A percentile compares a stretch with the other conserved stretches of the same genome.
These are phyloP conservation scores for Oxalis stricta DNA, from an alignment of 441 rosid genomes.

Conservation along the genomic window DNA sequence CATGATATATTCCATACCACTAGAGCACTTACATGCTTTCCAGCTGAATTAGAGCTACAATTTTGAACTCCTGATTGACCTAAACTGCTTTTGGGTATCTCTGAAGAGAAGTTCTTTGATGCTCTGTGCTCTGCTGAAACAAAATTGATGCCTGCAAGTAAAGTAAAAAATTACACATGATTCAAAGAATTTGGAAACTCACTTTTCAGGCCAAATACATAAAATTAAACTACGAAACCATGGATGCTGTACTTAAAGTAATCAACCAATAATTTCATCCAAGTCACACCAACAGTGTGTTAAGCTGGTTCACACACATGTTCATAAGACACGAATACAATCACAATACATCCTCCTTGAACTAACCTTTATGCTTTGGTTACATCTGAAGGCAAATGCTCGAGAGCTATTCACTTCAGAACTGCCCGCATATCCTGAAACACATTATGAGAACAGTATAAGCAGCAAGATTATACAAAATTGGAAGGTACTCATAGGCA, in stretches of 20 bases:
- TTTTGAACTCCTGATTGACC: conserved; percentile 8
- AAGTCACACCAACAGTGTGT: no score
- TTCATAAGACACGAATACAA: no score
- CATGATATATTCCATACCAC: conserved; percentile 2
- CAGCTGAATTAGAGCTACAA: background rate
- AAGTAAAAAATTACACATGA: background rate
- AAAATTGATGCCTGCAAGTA: conserved; percentile 12
- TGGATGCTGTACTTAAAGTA: no score
- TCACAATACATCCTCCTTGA: background rate
- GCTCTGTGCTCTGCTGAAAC: conserved; percentile 8
- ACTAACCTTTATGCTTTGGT: conserved; percentile 15
- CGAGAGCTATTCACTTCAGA: conserved; percentile 9
- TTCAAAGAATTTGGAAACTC: background rate
- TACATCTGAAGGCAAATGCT: conserved; percentile 7
- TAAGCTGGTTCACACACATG: background rate
- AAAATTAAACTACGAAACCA: no score
- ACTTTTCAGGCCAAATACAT: no score
- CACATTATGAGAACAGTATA: background rate
- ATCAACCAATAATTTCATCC: no score
- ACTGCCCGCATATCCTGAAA: conserved; percentile 20
- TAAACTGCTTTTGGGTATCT: conserved; percentile 11
- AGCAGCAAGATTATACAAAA: background rate
- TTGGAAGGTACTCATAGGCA: no score
- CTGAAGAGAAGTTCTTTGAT: conserved; percentile 3
- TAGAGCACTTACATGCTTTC: conserved; percentile 9